phyloP scores from a whole-genome alignment of 768 basidiomycete genomes.

The Pisolithus orientalis region DNA sequence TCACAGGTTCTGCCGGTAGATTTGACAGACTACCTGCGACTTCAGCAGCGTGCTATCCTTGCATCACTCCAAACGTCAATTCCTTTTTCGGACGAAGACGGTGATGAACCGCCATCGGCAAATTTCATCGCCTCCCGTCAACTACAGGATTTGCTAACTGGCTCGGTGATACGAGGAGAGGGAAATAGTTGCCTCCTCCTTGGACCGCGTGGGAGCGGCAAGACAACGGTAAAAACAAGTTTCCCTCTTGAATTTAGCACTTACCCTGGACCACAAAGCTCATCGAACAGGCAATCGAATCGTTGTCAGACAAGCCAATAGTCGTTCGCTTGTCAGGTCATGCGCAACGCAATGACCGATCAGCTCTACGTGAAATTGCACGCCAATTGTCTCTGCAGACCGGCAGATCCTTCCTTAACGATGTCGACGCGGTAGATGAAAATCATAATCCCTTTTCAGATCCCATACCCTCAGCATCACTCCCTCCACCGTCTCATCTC shows the following conservation, averaged over 20 bases:
- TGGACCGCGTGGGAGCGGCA: conserved; percentile 83
- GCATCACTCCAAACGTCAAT: conserved; percentile 32
- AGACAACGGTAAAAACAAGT: conserved; percentile 54
- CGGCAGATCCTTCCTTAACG: conserved; percentile 47
- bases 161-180: conserved; percentile 75
- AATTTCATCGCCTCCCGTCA: conserved; percentile 52
- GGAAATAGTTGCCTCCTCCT: conserved; percentile 90
- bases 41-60: conserved; percentile 56
- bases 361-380: conserved; percentile 91
- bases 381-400: conserved; percentile 77
- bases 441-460: conserved; percentile 51
- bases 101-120: conserved; percentile 33
- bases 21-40: conserved; percentile 39
- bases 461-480: conserved; percentile 23
- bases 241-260: conserved; percentile 3
- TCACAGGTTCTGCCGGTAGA: conserved; percentile 32
- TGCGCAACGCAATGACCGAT: conserved; percentile 76
- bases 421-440: conserved; percentile 26
- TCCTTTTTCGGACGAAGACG: conserved; percentile 19
- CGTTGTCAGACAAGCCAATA: conserved; percentile 49
- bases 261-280: conserved; percentile 35
- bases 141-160: conserved; percentile 57
- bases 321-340: conserved; percentile 81
- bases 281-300: conserved; percentile 49
- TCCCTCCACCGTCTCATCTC: conserved; percentile 66